Conservation (phyloP, 805 yeast genomes). For the Ogataea nakhonphanomensis region DNA sequence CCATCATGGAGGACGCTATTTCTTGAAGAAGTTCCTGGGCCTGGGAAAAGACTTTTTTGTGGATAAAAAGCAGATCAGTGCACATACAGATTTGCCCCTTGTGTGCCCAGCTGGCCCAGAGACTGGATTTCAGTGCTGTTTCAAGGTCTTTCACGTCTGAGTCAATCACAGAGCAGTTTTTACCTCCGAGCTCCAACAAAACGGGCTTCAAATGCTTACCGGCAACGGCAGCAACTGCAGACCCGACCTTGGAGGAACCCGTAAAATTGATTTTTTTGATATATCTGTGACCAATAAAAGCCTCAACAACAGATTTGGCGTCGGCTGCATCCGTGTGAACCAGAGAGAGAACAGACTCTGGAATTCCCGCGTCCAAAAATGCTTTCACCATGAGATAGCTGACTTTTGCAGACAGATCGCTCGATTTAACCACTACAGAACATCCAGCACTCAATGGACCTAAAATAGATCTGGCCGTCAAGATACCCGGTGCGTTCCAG, state of each 20-base stretch:
- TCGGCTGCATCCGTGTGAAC: conserved; percentile 32
- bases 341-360: conserved; percentile 34
- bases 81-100: conserved; percentile 50
- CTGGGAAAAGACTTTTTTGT: conserved; percentile 34
- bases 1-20: conserved; percentile 10
- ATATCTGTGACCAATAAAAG: conserved; percentile 26
- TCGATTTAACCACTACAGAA: conserved; percentile 41
- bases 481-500: conserved; percentile 47
- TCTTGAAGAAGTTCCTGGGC: conserved; percentile 21
- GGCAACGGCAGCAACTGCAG: conserved; percentile 35
- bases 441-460: conserved; percentile 50
- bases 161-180: conserved; percentile 36
- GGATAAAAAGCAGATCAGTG: conserved; percentile 38
- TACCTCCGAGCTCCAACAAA: conserved; percentile 45
- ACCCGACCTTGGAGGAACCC: conserved; percentile 42
- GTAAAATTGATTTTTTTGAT: conserved; percentile 43
- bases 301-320: conserved; percentile 26
- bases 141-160: conserved; percentile 33
- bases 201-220: conserved; percentile 39
- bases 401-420: conserved; percentile 37
- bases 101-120: conserved; percentile 40
- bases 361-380: conserved; percentile 39
- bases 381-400: conserved; percentile 34
- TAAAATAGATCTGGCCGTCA: conserved; percentile 37
- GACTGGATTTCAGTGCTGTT: conserved; percentile 28